A percentile compares a stretch with the other conserved stretches of the same genome.
These are phyloP conservation scores for Phytophthora citricola DNA, from an alignment of 352 stramenopile genomes.

Conservation along the genomic window DNA sequence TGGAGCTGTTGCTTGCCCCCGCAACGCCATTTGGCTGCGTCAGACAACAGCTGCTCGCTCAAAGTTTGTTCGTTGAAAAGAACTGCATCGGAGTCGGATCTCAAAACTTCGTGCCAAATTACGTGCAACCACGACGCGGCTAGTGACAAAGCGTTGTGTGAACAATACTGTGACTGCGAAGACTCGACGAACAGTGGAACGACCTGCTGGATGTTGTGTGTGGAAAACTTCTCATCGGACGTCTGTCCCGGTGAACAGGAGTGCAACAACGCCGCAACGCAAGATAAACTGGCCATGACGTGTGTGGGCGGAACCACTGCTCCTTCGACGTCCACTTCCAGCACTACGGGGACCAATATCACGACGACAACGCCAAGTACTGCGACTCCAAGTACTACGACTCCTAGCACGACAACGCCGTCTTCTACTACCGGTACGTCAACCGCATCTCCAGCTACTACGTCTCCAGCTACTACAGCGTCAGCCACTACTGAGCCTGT, in stretches of 20 bases:
- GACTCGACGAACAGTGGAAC: conserved; percentile 36
- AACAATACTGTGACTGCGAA: conserved; percentile 53
- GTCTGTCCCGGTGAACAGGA: conserved; percentile 54
- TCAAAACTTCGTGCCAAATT: conserved; percentile 58
- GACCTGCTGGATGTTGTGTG: conserved; percentile 68
- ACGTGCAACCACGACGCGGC: conserved; percentile 61
- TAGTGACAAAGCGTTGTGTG: conserved; percentile 42
- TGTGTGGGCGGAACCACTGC: conserved; percentile 40
- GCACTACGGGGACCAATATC: conserved; percentile 1
- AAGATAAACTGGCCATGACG: conserved; percentile 54
- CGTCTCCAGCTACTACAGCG: conserved; percentile 4
- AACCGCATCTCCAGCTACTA: conserved; percentile 11
- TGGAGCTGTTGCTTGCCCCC: conserved; percentile 52
- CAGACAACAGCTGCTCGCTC: conserved; percentile 55
- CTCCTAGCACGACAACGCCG: conserved; percentile 5
- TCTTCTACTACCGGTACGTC: conserved; percentile 13
- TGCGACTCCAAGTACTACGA: conserved; percentile 9
- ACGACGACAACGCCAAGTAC: conserved; percentile 11
- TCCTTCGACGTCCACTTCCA: conserved; percentile 23
- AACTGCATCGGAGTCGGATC: conserved; percentile 28
- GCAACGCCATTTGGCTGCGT: conserved; percentile 51
- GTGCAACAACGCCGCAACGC: conserved; percentile 46
- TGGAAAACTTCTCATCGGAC: conserved; percentile 50
- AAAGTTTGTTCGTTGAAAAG: conserved; percentile 52
- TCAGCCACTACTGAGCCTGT: conserved; percentile 5